Conservation (phyloP, 2,329 filamentous ascomycete genomes). For the Ilyonectria destructans region DNA sequence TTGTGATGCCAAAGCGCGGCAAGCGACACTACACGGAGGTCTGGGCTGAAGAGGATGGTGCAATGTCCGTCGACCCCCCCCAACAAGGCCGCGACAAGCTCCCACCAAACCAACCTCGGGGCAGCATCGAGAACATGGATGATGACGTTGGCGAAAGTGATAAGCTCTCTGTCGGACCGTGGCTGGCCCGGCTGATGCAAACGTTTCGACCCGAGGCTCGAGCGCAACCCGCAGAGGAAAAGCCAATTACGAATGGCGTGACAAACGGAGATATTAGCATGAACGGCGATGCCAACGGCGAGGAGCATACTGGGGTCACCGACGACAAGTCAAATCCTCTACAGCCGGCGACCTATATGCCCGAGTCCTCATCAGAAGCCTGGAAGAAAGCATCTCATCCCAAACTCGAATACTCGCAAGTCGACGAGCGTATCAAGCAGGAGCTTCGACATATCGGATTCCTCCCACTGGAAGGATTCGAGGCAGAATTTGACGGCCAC, state of each 20-base stretch:
- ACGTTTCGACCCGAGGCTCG: slow-evolving; percentile 85
- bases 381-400: slow-evolving; percentile 85
- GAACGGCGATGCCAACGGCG: slow-evolving; percentile 65
- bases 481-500: slow-evolving; percentile 88
- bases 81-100: slow-evolving; percentile 76
- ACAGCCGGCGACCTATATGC: slow-evolving; percentile 84
- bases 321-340: slow-evolving; percentile 59
- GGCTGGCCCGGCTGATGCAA: slow-evolving; percentile 86
- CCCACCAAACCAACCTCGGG: slow-evolving; percentile 86
- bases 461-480: slow-evolving; percentile 75
- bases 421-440: slow-evolving; percentile 92
- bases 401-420: slow-evolving; percentile 86
- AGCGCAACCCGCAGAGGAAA: slow-evolving; percentile 70
- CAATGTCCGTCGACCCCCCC: slow-evolving; percentile 80
- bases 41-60: slow-evolving; percentile 95
- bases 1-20: slow-evolving; percentile 88
- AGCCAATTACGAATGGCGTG: slow-evolving; percentile 67
- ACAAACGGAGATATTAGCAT: slow-evolving; percentile 70
- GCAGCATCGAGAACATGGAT: slow-evolving; percentile 87
- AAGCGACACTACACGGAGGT: slow-evolving; percentile 90
- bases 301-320: slow-evolving; percentile 53
- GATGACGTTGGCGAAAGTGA: slow-evolving; percentile 92
- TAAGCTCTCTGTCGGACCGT: slow-evolving; percentile 88
- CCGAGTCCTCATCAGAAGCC: slow-evolving; percentile 81
- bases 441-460: slow-evolving; percentile 94